Evolutionary conservation across 257 asterid genomes (phyloP).

Genomic region (Nicotiana undulata): DNA sequence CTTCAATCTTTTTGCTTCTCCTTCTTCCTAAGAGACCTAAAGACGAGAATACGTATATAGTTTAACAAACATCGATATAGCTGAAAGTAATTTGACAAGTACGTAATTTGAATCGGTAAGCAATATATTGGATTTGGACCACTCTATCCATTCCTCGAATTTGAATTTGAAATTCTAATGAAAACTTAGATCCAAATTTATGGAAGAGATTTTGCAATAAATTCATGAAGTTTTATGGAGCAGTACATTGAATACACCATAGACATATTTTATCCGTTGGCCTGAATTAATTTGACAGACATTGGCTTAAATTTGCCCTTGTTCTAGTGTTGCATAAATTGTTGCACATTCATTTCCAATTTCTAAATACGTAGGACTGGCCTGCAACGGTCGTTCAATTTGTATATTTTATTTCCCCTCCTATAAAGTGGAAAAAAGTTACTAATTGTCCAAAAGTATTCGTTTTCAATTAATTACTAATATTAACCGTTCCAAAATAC

Average conservation of each 20-base stretch:
- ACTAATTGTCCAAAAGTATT: not conserved
- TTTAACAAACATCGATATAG: too few species aligned
- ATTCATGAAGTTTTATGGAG: not conserved
- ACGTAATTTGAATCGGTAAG: not conserved
- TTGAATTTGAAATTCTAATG: not conserved
- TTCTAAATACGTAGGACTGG: not conserved
- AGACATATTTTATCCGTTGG: not conserved
- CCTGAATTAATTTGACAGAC: not conserved
- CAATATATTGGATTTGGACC: not conserved
- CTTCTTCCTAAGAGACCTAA: not conserved
- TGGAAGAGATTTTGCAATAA: not conserved
- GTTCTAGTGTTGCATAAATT: not conserved
- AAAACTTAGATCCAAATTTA: not conserved
- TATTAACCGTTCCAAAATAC: not conserved
- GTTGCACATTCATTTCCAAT: not conserved
- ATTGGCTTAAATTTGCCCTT: not conserved
- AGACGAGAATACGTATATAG: too few species aligned
- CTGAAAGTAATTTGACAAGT: not conserved
- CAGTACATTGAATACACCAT: not conserved
- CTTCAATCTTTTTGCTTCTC: not conserved
- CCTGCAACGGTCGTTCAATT: not conserved
- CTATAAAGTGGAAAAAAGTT: too few species aligned
- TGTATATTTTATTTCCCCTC: too few species aligned
- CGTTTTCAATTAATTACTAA: not conserved
- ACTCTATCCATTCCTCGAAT: not conserved